These are phyloP conservation scores for Gaillardinia entomophila DNA, from an alignment of 805 yeast species.

Conservation along the genomic window DNA sequence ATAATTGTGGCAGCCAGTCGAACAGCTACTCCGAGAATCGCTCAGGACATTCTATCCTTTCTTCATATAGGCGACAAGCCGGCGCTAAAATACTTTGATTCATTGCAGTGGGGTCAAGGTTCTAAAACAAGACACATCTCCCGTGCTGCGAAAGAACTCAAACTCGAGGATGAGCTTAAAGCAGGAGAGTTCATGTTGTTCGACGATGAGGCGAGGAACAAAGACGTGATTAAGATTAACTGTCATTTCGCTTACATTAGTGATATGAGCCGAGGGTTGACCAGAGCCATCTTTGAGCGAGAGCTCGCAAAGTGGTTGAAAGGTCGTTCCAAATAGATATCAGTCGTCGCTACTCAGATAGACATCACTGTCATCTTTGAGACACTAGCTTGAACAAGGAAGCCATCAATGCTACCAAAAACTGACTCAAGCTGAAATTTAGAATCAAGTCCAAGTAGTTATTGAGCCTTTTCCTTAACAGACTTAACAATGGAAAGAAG, in stretches of 20 bases:
- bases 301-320: constrained; percentile 21
- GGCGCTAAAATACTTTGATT: constrained; percentile 47
- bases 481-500: constrained; percentile 44
- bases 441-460: constrained; percentile 11
- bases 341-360: no score
- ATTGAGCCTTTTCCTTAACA: constrained; percentile 24
- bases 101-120: constrained; percentile 65
- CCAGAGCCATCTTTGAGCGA: constrained; percentile 46
- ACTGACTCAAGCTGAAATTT: constrained; percentile 11
- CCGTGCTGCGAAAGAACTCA: constrained; percentile 42
- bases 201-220: constrained; percentile 77
- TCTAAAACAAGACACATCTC: constrained; percentile 54
- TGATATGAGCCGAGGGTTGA: constrained; percentile 52
- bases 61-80: constrained; percentile 51
- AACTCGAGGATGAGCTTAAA: constrained; percentile 42
- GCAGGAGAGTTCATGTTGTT: constrained; percentile 42
- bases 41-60: constrained; percentile 51
- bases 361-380: no score
- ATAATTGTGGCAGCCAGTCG: constrained; percentile 68
- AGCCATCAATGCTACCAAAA: not conserved
- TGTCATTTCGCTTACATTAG: constrained; percentile 63
- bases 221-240: constrained; percentile 67
- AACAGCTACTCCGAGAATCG: constrained; percentile 76
- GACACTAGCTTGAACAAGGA: not conserved
- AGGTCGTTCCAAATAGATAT: not conserved